Conservation (phyloP, 2,329 filamentous ascomycete genomes). For the Raffaelea albimanens region DNA sequence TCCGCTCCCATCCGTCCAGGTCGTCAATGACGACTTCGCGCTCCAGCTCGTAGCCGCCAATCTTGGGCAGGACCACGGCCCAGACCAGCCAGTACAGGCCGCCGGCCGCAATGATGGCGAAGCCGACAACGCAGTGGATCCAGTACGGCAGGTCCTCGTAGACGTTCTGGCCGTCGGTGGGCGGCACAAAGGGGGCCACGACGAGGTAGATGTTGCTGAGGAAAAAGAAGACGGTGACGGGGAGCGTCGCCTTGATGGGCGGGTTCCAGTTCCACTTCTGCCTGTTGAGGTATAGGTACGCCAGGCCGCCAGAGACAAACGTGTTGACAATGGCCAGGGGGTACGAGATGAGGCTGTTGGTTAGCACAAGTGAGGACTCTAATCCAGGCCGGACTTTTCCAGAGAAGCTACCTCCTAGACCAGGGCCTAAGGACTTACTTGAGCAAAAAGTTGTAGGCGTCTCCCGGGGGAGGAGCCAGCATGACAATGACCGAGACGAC, state of each 20-base stretch:
- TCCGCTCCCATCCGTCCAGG: constrained; percentile 55
- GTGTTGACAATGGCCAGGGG: constrained; percentile 50
- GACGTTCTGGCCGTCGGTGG: constrained; percentile 38
- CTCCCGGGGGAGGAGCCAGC: constrained; percentile 56
- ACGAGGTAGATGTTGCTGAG: constrained; percentile 53
- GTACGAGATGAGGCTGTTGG: constrained; percentile 49
- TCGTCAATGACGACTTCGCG: constrained; percentile 43
- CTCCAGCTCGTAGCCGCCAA: constrained; percentile 46
- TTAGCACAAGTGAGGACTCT: neutral
- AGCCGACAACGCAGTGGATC: constrained; percentile 48
- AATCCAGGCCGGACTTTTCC: too few relatives aligned
- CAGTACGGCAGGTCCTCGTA: constrained; percentile 47
- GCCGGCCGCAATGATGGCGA: constrained; percentile 42
- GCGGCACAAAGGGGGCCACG: constrained; percentile 48
- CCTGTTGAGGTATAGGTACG: constrained; percentile 43
- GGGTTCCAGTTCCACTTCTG: constrained; percentile 40
- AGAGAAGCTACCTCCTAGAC: too few relatives aligned
- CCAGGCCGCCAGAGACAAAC: constrained; percentile 42
- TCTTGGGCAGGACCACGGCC: constrained; percentile 39
- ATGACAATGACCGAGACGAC: constrained; percentile 55
- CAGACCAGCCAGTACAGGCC: constrained; percentile 48
- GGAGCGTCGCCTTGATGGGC: constrained; percentile 43
- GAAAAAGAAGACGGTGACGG: constrained; percentile 48
- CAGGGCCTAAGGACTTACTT: constrained; percentile 30
- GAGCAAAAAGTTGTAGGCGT: constrained; percentile 55